These are phyloP conservation scores for Rhodofomes roseus DNA, from an alignment of 1,284 basidiomycete species.

Conservation along the genomic window DNA sequence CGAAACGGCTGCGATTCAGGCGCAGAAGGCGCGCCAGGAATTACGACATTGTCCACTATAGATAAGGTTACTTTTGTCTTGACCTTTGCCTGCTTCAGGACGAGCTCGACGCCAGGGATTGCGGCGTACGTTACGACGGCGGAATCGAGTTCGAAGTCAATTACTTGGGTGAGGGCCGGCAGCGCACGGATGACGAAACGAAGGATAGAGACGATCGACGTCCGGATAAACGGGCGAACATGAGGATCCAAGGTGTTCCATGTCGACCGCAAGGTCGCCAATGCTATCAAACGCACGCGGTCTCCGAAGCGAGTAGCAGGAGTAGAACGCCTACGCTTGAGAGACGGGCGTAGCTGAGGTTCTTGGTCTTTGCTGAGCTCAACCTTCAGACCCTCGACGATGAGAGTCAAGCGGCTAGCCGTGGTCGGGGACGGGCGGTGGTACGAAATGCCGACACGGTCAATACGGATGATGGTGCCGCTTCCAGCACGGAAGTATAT, in stretches of 20 bases:
- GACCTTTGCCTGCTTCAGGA: constrained; percentile 47
- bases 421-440: constrained; percentile 41
- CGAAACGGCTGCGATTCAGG: constrained; percentile 1
- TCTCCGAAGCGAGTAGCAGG: constrained; percentile 39
- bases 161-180: constrained; percentile 58
- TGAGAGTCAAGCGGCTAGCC: constrained; percentile 52
- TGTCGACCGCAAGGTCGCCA: constrained; percentile 23
- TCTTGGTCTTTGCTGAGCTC: constrained; percentile 38
- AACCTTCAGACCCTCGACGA: constrained; percentile 56
- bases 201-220: constrained; percentile 48
- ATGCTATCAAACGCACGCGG: constrained; percentile 44
- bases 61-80: constrained; percentile 53
- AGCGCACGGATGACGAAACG: constrained; percentile 59
- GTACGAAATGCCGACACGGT: constrained; percentile 62
- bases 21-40: constrained; percentile 20
- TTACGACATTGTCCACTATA: constrained; percentile 38
- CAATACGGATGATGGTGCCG: constrained; percentile 52
- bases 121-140: constrained; percentile 47
- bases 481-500: constrained; percentile 58
- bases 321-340: constrained; percentile 3
- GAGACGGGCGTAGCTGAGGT: neutral
- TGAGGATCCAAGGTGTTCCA: constrained; percentile 53
- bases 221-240: constrained; percentile 57
- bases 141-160: constrained; percentile 63
- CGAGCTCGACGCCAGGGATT: constrained; percentile 46